Conservation (phyloP, 805 yeast genomes). For the Metschnikowia continentalis region DNA sequence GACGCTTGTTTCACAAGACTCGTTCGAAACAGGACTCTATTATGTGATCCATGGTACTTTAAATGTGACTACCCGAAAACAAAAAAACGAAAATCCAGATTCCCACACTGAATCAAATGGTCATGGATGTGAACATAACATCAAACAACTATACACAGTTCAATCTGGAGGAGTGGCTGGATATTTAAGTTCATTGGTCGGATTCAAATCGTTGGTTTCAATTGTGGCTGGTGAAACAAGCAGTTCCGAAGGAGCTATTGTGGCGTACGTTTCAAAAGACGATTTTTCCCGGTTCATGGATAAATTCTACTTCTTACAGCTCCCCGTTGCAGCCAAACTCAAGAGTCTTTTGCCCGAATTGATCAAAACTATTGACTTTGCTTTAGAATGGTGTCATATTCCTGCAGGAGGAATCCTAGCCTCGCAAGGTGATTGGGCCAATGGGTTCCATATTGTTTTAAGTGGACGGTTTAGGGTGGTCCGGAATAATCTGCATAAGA, state of each 20-base stretch:
- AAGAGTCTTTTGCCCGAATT: constrained; percentile 63
- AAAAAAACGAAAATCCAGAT: constrained; percentile 1
- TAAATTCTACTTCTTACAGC: constrained; percentile 66
- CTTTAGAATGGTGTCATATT: constrained; percentile 90
- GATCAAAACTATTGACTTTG: constrained; percentile 76
- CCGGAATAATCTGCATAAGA: constrained; percentile 19
- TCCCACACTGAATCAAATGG: neutral
- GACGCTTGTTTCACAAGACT: constrained; percentile 58
- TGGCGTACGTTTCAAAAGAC: constrained; percentile 63
- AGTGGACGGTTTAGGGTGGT: constrained; percentile 83
- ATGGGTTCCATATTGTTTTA: constrained; percentile 83
- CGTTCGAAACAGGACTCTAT: constrained; percentile 67
- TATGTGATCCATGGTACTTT: constrained; percentile 77
- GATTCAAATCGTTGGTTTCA: constrained; percentile 72
- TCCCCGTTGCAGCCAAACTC: constrained; percentile 72
- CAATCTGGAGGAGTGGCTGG: constrained; percentile 84
- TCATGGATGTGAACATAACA: neutral
- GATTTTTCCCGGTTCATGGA: constrained; percentile 67
- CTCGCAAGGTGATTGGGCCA: constrained; percentile 80
- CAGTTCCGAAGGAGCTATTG: constrained; percentile 40
- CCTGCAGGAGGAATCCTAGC: constrained; percentile 82
- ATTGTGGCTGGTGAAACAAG: constrained; percentile 24
- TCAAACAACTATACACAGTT: constrained; percentile 51
- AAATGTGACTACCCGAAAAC: constrained; percentile 41
- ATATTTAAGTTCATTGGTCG: constrained; percentile 73